Evolutionary conservation across 805 yeast species (phyloP).

Genomic region (Suhomyces pyralidae): DNA sequence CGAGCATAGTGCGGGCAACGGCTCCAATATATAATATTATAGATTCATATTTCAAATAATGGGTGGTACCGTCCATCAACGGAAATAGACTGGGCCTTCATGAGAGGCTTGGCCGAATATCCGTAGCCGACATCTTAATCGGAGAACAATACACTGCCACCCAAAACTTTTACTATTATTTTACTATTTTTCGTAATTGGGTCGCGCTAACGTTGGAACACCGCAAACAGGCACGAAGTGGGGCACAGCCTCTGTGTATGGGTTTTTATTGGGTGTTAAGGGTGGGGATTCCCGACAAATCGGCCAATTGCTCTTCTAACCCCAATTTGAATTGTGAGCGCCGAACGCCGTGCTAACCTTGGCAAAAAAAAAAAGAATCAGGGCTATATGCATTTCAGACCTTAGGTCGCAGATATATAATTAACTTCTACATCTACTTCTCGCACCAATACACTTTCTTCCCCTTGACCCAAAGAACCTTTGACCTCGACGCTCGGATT

Average conservation of each 20-base stretch:
- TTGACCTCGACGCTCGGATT: slow-evolving; percentile 51
- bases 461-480: slow-evolving; percentile 60
- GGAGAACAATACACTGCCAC: neutral
- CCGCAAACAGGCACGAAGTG: neutral
- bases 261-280: neutral
- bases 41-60: neutral
- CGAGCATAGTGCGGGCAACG: neutral
- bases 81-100: neutral
- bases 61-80: neutral
- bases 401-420: neutral
- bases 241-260: neutral
- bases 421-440: slow-evolving; percentile 30
- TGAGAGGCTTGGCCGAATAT: neutral
- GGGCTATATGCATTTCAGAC: neutral
- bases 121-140: neutral
- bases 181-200: too few species aligned
- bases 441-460: slow-evolving; percentile 61
- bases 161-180: neutral
- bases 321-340: neutral
- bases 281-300: neutral
- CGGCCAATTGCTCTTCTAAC: neutral
- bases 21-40: neutral
- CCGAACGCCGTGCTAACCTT: neutral
- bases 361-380: neutral
- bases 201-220: too few species aligned